A percentile compares a stretch with the other conserved stretches of the same genome.
These are phyloP conservation scores for Chlorella sp. DNA, from an alignment of 139 green algal genomes.

Conservation along the genomic window DNA sequence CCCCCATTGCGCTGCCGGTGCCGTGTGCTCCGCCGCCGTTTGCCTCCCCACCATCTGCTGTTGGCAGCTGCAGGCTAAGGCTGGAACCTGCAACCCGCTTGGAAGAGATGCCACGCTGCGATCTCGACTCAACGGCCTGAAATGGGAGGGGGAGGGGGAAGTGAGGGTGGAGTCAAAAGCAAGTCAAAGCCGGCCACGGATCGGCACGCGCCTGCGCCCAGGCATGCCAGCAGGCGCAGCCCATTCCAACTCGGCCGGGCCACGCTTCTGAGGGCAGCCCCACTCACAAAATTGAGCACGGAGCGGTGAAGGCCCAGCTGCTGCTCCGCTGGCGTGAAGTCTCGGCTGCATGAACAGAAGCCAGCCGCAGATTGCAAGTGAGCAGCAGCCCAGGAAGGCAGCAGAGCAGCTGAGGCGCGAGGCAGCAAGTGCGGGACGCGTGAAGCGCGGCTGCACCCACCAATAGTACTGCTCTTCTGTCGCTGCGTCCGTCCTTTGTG, in stretches of 20 bases:
- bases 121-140: neutral
- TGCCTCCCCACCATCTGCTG: neutral
- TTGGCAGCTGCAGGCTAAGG: neutral
- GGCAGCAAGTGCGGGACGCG: too few relatives aligned
- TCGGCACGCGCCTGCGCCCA: neutral
- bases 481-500: too few relatives aligned
- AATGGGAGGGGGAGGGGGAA: too few relatives aligned
- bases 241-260: too few relatives aligned
- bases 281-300: neutral
- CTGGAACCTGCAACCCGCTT: too few relatives aligned
- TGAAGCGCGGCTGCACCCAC: too few relatives aligned
- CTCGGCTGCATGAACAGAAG: neutral
- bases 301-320: neutral
- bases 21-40: neutral
- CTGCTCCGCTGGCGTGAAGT: neutral
- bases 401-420: too few relatives aligned
- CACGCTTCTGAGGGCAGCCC: neutral
- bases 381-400: too few relatives aligned
- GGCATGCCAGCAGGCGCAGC: too few relatives aligned
- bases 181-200: too few relatives aligned
- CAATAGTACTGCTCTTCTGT: too few relatives aligned
- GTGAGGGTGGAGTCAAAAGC: neutral
- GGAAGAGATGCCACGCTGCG: neutral
- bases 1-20: neutral
- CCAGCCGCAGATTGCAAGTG: too few relatives aligned